Evolutionary conservation across 768 basidiomycete species (phyloP).

Genomic region (Naganishia vaughanmartiniae): DNA sequence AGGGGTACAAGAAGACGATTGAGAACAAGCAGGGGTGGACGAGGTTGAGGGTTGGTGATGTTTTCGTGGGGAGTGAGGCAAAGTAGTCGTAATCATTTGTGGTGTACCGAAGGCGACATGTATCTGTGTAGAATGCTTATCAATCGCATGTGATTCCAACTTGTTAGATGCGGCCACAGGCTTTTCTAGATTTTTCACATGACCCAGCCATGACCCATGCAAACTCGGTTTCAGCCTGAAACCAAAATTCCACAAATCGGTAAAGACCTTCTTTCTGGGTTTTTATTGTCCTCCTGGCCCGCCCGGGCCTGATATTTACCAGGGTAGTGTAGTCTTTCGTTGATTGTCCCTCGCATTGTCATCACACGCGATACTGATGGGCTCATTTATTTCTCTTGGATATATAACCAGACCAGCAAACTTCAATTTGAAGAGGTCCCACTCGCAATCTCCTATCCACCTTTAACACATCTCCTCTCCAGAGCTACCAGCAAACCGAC

Average conservation of each 20-base stretch:
- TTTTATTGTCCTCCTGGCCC: neutral
- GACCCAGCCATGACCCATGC: no score
- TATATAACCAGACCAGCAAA: neutral
- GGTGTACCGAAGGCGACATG: neutral
- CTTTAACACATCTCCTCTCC: no score
- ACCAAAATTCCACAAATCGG: neutral
- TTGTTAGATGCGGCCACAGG: no score
- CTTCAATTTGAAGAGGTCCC: no score
- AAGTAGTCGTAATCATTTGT: no score
- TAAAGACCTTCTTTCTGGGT: neutral
- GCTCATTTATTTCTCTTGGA: neutral
- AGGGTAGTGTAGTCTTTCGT: neutral
- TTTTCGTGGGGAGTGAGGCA: constrained; percentile 12
- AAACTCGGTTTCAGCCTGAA: constrained; percentile 2
- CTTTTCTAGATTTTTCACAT: no score
- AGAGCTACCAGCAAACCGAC: no score
- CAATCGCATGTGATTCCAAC: neutral
- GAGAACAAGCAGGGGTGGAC: constrained; percentile 93
- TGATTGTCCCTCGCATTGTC: neutral
- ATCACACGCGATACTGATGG: no score
- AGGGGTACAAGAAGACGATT: constrained; percentile 93
- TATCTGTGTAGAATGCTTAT: neutral
- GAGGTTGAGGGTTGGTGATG: constrained; percentile 79
- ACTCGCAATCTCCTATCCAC: no score
- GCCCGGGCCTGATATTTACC: neutral